Percentiles rank a stretch among this genome's conserved stretches.
Conservation (phyloP, 495 filamentous ascomycete genomes). For the Neurospora discreta region DNA sequence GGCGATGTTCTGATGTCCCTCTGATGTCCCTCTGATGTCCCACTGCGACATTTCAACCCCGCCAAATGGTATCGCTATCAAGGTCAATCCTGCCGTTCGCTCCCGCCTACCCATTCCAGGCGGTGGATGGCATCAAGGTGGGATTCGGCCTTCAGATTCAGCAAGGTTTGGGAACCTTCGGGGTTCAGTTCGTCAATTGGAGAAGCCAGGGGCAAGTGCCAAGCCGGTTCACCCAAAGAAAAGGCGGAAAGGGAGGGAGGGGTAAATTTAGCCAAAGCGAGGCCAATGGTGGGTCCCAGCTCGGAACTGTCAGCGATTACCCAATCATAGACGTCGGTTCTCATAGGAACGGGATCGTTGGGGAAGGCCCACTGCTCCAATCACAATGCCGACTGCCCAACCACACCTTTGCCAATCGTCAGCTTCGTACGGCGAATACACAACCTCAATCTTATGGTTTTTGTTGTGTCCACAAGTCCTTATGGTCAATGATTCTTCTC, state of each 20-base stretch:
- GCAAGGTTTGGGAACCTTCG: background rate
- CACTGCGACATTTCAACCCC: background rate
- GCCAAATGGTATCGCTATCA: background rate
- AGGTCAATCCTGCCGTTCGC: background rate
- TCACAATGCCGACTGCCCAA: slow-evolving; percentile 2
- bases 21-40: background rate
- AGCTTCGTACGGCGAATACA: slow-evolving; percentile 11
- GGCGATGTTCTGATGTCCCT: background rate
- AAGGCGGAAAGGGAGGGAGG: slow-evolving; percentile 1
- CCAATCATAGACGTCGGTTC: background rate
- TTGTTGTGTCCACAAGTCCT: background rate
- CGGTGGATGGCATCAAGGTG: background rate
- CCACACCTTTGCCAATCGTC: slow-evolving; percentile 9
- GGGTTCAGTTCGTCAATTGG: slow-evolving; percentile 5
- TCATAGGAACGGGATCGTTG: slow-evolving; percentile 3
- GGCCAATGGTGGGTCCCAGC: background rate
- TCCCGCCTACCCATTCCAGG: background rate
- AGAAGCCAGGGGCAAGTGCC: background rate
- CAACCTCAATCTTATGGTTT: slow-evolving; percentile 7
- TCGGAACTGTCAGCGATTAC: background rate
- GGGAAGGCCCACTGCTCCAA: slow-evolving; percentile 11
- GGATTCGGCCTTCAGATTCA: background rate
- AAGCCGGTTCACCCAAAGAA: background rate
- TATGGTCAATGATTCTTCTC: background rate
- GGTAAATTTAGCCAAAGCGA: slow-evolving; percentile 15